Evolutionary conservation across 257 asterid genomes (phyloP).

Genomic region (Solanum tarijense): DNA sequence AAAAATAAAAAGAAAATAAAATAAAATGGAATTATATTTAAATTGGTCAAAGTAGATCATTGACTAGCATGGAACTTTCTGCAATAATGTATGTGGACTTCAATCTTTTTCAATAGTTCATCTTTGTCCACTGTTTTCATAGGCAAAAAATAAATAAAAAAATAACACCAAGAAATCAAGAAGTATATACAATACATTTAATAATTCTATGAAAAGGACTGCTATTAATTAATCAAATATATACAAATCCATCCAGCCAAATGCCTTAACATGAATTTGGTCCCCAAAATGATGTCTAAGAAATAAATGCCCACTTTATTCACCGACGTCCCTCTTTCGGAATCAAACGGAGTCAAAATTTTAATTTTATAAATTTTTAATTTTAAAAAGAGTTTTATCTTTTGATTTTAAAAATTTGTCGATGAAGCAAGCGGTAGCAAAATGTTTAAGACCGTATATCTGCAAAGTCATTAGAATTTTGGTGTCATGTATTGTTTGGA

Average conservation of each 20-base stretch:
- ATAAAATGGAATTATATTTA: not conserved
- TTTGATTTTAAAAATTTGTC: fast-evolving
- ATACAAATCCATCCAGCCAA: constrained; percentile 19
- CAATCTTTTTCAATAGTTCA: not conserved
- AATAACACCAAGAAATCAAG: not conserved
- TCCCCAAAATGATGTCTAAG: constrained; percentile 8
- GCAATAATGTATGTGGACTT: not conserved
- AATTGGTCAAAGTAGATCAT: not conserved
- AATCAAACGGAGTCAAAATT: not conserved
- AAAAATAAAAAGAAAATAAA: not conserved
- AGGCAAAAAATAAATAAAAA: not conserved
- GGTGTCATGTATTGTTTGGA: not conserved
- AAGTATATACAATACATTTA: not conserved
- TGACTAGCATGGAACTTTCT: not conserved
- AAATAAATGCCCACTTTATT: not conserved
- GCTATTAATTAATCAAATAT: not conserved
- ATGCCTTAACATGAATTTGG: constrained; percentile 17
- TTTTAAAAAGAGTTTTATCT: too few species aligned
- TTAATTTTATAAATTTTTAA: not conserved
- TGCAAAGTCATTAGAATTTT: too few species aligned
- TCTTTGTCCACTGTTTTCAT: not conserved
- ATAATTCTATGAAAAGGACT: constrained; percentile 1
- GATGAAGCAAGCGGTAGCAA: fast-evolving
- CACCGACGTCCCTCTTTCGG: not conserved
- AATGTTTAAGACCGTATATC: fast-evolving